Percentiles rank a stretch among this genome's conserved stretches.
Evolutionary conservation across 2,329 filamentous ascomycete species (phyloP).

Genomic region (Leptographium lundbergii): DNA sequence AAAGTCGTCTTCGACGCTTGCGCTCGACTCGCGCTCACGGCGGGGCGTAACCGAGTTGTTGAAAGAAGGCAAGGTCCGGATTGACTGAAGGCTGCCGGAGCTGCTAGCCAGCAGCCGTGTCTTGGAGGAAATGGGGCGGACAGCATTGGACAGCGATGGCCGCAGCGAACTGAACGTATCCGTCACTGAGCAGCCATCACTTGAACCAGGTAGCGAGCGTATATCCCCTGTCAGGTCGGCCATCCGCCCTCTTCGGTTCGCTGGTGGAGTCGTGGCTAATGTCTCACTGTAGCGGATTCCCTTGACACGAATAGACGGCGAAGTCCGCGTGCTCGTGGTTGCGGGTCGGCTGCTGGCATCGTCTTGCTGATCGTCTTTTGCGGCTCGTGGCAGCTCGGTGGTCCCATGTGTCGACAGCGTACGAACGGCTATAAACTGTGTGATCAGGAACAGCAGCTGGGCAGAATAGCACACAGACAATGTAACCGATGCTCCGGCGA

Average conservation of each 20-base stretch:
- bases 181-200: conserved; percentile 29
- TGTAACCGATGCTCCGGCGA: conserved; percentile 31
- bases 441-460: conserved; percentile 36
- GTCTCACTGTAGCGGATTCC: conserved; percentile 39
- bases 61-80: conserved; percentile 32
- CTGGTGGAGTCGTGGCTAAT: conserved; percentile 29
- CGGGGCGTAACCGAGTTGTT: conserved; percentile 16
- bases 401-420: neutral
- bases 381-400: neutral
- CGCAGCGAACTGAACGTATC: conserved; percentile 35
- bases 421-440: conserved; percentile 21
- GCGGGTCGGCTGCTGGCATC: conserved; percentile 14
- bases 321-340: conserved; percentile 15
- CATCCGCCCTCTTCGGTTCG: conserved; percentile 18
- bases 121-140: conserved; percentile 44
- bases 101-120: conserved; percentile 32
- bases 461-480: conserved; percentile 31
- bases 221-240: conserved; percentile 14
- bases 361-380: neutral
- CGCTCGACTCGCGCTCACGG: conserved; percentile 18
- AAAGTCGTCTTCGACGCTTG: conserved; percentile 47
- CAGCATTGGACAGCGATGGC: conserved; percentile 32
- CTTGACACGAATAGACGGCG: conserved; percentile 29
- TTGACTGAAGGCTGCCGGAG: conserved; percentile 11
- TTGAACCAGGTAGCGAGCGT: conserved; percentile 31